A percentile compares a stretch with the other conserved stretches of the same genome.
phyloP scores from a whole-genome alignment of 225 moss, liverwort and hornwort genomes.

The Anthoceros angustus region DNA sequence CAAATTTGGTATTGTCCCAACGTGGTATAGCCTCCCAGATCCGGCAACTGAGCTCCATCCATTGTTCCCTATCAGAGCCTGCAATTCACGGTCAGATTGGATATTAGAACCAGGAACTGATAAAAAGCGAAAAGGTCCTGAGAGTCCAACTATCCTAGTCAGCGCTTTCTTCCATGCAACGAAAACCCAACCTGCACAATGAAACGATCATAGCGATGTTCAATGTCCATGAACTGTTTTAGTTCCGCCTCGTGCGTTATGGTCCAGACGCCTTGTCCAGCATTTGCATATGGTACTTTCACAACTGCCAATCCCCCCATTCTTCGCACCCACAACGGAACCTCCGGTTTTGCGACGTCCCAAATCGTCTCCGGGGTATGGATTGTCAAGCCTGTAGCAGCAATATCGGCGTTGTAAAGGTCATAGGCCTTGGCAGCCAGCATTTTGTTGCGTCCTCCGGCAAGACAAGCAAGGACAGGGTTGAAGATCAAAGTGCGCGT shows the following conservation, averaged over 20 bases:
- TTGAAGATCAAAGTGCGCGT: conserved; percentile 29
- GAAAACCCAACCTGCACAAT: conserved; percentile 19
- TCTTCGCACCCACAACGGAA: conserved; percentile 25
- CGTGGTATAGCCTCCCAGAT: conserved; percentile 26
- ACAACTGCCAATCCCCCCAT: conserved; percentile 35
- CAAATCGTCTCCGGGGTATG: conserved; percentile 32
- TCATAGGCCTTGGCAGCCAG: conserved; percentile 33
- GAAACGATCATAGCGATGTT: conserved; percentile 33
- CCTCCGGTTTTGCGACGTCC: conserved; percentile 33
- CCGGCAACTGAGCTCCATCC: conserved; percentile 31
- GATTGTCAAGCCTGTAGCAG: conserved; percentile 21
- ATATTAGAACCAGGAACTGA: not conserved
- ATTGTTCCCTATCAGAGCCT: conserved; percentile 34
- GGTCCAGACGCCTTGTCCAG: conserved; percentile 32
- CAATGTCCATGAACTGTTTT: conserved; percentile 28
- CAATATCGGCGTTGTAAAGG: conserved; percentile 24
- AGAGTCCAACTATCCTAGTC: too few species aligned
- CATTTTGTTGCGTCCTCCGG: conserved; percentile 31
- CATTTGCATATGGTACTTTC: conserved; percentile 32
- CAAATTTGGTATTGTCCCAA: conserved; percentile 30
- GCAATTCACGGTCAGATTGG: not conserved
- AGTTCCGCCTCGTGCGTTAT: conserved; percentile 27
- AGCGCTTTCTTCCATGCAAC: too few species aligned
- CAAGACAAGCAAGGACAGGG: conserved; percentile 25
- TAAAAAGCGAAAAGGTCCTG: not conserved